Evolutionary conservation across 306 rosid genomes (phyloP).

Genomic region (Pterocarpus macrocarpus): DNA sequence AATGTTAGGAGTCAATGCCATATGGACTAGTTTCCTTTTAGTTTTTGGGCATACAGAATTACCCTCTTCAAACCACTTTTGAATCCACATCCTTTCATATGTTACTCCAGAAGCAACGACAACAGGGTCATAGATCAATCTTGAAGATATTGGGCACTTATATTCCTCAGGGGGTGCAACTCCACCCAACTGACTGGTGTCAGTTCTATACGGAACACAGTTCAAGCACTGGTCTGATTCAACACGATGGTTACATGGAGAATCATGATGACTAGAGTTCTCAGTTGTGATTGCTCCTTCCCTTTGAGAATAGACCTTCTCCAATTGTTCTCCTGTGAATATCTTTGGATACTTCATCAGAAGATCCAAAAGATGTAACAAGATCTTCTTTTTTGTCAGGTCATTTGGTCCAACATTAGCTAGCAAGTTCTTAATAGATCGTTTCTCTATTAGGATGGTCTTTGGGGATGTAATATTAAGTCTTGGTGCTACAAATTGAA

Average conservation of each 20-base stretch:
- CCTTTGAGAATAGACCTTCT: slow-evolving; percentile 34
- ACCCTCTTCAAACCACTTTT: slow-evolving; percentile 90
- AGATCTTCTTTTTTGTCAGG: slow-evolving; percentile 57
- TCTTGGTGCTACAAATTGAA: slow-evolving; percentile 69
- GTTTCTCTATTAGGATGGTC: slow-evolving; percentile 65
- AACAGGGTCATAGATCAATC: slow-evolving; percentile 90
- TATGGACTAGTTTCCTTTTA: slow-evolving; percentile 50
- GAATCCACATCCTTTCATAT: slow-evolving; percentile 84
- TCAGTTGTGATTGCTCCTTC: slow-evolving; percentile 50
- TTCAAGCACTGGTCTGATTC: slow-evolving; percentile 41
- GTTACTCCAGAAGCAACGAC: slow-evolving; percentile 82
- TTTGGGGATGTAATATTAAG: slow-evolving; percentile 70
- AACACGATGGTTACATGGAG: slow-evolving; percentile 41
- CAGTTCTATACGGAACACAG: slow-evolving; percentile 42
- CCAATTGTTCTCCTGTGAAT: slow-evolving; percentile 54
- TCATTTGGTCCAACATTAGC: slow-evolving; percentile 56
- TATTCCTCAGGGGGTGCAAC: slow-evolving; percentile 69
- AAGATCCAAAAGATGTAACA: slow-evolving; percentile 67
- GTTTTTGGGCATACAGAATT: slow-evolving; percentile 74
- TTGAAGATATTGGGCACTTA: slow-evolving; percentile 76
- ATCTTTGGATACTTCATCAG: slow-evolving; percentile 60
- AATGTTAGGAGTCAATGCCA: slow-evolving; percentile 71
- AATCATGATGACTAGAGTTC: slow-evolving; percentile 45
- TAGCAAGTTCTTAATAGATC: slow-evolving; percentile 70
- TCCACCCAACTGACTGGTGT: slow-evolving; percentile 49